phyloP scores from a whole-genome alignment of 768 basidiomycete genomes.

The Pleurotus ostreatus region DNA sequence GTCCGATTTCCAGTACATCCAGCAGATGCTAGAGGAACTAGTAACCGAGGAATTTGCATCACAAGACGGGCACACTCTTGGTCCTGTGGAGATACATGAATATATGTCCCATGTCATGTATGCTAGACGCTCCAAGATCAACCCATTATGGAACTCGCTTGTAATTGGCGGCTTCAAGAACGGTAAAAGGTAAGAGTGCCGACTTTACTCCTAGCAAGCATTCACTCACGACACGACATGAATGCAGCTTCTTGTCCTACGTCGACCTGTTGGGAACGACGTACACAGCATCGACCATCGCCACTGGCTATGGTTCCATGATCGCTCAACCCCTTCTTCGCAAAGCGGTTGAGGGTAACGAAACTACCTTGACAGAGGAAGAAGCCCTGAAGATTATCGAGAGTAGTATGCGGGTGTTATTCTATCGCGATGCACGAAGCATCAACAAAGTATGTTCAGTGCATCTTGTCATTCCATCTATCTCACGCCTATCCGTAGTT shows the following conservation, averaged over 20 bases:
- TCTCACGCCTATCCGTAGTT: constrained; percentile 47
- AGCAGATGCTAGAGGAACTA: constrained; percentile 72
- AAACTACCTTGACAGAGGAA: constrained; percentile 70
- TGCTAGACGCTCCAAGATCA: constrained; percentile 76
- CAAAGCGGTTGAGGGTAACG: constrained; percentile 82
- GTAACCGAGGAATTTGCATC: constrained; percentile 76
- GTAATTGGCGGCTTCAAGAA: constrained; percentile 91
- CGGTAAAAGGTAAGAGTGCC: constrained; percentile 57
- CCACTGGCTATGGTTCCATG: constrained; percentile 91
- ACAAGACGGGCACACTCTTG: constrained; percentile 80
- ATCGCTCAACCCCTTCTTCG: constrained; percentile 92
- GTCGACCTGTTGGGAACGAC: constrained; percentile 98
- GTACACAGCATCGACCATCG: constrained; percentile 88
- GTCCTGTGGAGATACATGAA: constrained; percentile 89
- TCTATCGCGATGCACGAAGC: constrained; percentile 94
- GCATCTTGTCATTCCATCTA: neutral
- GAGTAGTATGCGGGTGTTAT: constrained; percentile 88
- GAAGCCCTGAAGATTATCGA: constrained; percentile 77
- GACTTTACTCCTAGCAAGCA: neutral
- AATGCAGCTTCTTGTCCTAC: constrained; percentile 79
- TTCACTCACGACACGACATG: neutral
- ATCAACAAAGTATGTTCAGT: constrained; percentile 76
- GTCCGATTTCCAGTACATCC: constrained; percentile 95
- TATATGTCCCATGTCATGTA: constrained; percentile 92
- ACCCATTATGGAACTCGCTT: constrained; percentile 94